phyloP scores from a whole-genome alignment of 352 stramenopile species.

The Globisporangium echinulatum region DNA sequence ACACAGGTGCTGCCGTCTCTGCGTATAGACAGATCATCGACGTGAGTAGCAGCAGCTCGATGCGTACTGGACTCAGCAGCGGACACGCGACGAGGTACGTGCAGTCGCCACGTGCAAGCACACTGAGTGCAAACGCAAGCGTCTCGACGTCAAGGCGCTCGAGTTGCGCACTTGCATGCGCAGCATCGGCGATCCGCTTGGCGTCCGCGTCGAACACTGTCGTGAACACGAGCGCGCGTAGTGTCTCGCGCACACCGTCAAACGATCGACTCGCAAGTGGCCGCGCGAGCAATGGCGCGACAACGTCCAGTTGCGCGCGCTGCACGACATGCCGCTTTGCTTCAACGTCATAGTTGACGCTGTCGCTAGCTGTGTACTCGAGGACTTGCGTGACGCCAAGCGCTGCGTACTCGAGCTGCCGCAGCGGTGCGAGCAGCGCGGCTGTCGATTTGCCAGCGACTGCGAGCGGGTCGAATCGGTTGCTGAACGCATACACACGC shows the following conservation, averaged over 20 bases:
- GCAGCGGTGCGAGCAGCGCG: conserved; percentile 28
- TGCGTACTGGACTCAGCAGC: conserved; percentile 28
- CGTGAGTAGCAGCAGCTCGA: conserved; percentile 55
- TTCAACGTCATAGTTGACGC: conserved; percentile 2
- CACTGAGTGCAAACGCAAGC: conserved; percentile 45
- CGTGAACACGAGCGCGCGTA: conserved; percentile 39
- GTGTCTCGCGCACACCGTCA: conserved; percentile 30
- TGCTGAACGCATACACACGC: conserved; percentile 32
- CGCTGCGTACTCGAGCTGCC: conserved; percentile 46
- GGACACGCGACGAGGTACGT: conserved; percentile 19
- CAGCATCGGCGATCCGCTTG: conserved; percentile 6
- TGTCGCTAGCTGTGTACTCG: conserved; percentile 24
- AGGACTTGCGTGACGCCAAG: conserved; percentile 34
- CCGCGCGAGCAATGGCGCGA: conserved; percentile 28
- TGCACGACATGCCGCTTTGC: conserved; percentile 8
- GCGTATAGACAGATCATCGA: conserved; percentile 31
- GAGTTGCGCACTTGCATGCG: too few relatives aligned
- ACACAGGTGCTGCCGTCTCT: too few relatives aligned
- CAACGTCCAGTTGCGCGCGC: conserved; percentile 17
- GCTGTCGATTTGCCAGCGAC: conserved; percentile 30
- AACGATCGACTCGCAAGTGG: conserved; percentile 22
- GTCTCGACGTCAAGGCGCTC: conserved; percentile 32
- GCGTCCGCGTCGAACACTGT: conserved; percentile 9
- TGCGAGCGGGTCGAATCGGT: conserved; percentile 48
- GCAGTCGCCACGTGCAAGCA: conserved; percentile 45